Percentiles rank a stretch among this genome's conserved stretches.
phyloP scores from a whole-genome alignment of 257 asterid genomes.

The Gentiana macrophylla region DNA sequence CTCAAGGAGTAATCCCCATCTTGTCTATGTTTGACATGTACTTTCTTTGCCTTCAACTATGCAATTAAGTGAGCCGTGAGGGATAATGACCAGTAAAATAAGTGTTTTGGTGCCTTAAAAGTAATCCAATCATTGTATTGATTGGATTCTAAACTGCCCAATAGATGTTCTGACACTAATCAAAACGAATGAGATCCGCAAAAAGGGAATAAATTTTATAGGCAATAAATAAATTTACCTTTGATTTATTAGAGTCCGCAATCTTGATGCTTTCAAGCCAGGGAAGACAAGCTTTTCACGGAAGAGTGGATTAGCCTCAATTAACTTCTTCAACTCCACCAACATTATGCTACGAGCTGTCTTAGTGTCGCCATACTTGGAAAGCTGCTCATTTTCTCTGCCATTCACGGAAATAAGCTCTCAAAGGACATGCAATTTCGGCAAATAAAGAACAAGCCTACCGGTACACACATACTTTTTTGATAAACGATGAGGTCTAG shows the following conservation, averaged over 20 bases:
- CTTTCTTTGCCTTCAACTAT: no score
- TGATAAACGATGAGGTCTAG: no score
- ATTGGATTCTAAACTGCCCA: no score
- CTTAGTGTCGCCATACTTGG: slow-evolving; percentile 95
- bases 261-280: slow-evolving; percentile 73
- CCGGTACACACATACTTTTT: no score
- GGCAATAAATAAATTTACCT: slow-evolving; percentile 31
- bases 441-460: neutral
- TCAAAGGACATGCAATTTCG: neutral
- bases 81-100: no score
- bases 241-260: slow-evolving; percentile 92
- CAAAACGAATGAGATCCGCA: neutral
- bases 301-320: slow-evolving; percentile 95
- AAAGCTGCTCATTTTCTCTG: slow-evolving; percentile 98
- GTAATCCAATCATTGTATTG: no score
- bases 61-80: no score
- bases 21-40: no score
- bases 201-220: neutral
- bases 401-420: slow-evolving; percentile 9
- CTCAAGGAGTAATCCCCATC: no score
- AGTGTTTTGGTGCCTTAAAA: no score
- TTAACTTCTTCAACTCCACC: slow-evolving; percentile 85
- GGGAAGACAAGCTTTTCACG: slow-evolving; percentile 95
- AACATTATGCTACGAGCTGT: slow-evolving; percentile 96
- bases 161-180: no score